Conservation (phyloP, 169 alveolate species). For the Theileria annulata region DNA sequence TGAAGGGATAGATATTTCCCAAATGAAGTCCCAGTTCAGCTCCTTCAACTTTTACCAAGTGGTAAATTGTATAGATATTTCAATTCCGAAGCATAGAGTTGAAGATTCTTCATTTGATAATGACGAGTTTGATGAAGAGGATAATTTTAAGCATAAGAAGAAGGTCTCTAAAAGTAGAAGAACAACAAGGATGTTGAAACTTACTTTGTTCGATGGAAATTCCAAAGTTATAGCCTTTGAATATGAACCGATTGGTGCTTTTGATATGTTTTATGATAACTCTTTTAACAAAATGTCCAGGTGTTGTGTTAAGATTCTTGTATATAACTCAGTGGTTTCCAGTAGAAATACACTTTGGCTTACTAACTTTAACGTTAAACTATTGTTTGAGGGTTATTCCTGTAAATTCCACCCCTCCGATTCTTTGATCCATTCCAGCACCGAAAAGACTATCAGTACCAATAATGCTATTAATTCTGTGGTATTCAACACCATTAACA, state of each 20-base stretch:
- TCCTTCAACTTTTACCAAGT: conserved; percentile 38
- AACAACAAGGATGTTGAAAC: conserved; percentile 49
- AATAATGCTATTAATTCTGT: background rate
- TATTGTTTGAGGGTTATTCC: conserved; percentile 54
- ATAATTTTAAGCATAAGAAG: background rate
- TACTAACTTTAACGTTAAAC: conserved; percentile 46
- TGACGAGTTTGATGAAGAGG: conserved; percentile 26
- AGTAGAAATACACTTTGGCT: conserved; percentile 50
- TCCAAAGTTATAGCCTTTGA: conserved; percentile 33
- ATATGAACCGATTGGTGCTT: conserved; percentile 58
- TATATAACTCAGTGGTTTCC: conserved; percentile 41
- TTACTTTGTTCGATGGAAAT: conserved; percentile 41
- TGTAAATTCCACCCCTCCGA: conserved; percentile 9
- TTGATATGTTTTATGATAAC: conserved; percentile 45
- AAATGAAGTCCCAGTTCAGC: conserved; percentile 12
- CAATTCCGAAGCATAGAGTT: conserved; percentile 30
- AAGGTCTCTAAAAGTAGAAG: background rate
- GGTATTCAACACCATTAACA: background rate
- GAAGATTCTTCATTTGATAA: conserved; percentile 23
- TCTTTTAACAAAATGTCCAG: conserved; percentile 27
- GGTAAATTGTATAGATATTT: conserved; percentile 28
- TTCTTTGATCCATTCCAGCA: background rate
- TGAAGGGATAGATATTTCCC: conserved; percentile 25
- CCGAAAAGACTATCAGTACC: background rate
- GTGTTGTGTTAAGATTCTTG: conserved; percentile 59